Evolutionary conservation across 2,329 filamentous ascomycete genomes (phyloP).

Genomic region (Phyllachora maydis): DNA sequence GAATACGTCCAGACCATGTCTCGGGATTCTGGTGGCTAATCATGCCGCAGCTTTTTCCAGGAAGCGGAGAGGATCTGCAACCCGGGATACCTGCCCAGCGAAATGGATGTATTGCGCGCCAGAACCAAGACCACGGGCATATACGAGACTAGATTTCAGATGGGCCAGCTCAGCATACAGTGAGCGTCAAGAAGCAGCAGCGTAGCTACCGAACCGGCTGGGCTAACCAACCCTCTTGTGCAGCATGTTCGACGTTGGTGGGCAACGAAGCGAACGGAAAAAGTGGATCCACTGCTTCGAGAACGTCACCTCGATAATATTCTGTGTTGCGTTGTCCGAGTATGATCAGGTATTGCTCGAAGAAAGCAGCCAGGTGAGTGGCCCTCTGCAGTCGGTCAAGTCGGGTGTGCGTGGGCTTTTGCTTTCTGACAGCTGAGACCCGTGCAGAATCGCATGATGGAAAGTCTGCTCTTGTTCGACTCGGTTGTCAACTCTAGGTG

Average conservation of each 20-base stretch:
- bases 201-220: not conserved
- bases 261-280: slow-evolving; percentile 91
- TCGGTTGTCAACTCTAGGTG: slow-evolving; percentile 96
- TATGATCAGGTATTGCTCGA: slow-evolving; percentile 95
- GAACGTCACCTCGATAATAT: slow-evolving; percentile 98
- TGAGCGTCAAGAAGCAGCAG: slow-evolving; percentile 29
- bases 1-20: too few species aligned
- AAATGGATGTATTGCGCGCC: slow-evolving; percentile 86
- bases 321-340: slow-evolving; percentile 93
- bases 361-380: slow-evolving; percentile 89
- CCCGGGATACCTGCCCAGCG: slow-evolving; percentile 73
- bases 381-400: too few species aligned
- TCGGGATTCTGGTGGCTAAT: slow-evolving; percentile 6
- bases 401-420: too few species aligned
- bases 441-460: slow-evolving; percentile 93
- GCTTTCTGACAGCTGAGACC: too few species aligned
- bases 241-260: slow-evolving; percentile 98
- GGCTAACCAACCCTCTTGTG: slow-evolving; percentile 7
- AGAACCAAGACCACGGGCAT: slow-evolving; percentile 98
- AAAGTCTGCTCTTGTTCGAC: slow-evolving; percentile 87
- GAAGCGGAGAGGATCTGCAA: slow-evolving; percentile 71
- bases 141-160: slow-evolving; percentile 95
- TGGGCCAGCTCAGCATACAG: slow-evolving; percentile 98
- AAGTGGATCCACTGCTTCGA: slow-evolving; percentile 99
- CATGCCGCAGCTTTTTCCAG: slow-evolving; percentile 67